phyloP scores from a whole-genome alignment of 768 basidiomycete species.

The Sarcomyxa edulis region DNA sequence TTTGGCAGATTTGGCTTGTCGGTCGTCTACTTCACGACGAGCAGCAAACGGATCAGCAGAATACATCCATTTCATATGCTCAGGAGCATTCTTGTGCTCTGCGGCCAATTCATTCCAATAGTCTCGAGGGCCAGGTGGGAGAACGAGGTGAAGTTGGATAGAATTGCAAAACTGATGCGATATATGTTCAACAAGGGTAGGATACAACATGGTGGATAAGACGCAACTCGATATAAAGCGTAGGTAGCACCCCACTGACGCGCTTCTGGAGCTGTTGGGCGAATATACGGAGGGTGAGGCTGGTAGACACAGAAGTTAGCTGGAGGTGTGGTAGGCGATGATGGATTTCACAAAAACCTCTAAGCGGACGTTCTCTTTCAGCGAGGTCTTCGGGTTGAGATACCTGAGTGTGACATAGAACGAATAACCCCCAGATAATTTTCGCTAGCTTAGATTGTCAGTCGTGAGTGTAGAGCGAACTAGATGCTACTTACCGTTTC shows the following conservation, averaged over 20 bases:
- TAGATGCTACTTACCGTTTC: slow-evolving; percentile 51
- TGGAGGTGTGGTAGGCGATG: too few species aligned
- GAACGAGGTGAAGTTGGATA: slow-evolving; percentile 64
- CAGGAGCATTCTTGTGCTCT: slow-evolving; percentile 63
- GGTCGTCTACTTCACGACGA: slow-evolving; percentile 55
- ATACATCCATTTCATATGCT: slow-evolving; percentile 83
- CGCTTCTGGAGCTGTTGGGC: slow-evolving; percentile 71
- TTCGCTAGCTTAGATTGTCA: slow-evolving; percentile 29
- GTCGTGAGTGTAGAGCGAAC: slow-evolving; percentile 6
- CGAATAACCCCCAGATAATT: slow-evolving; percentile 45
- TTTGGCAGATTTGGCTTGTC: slow-evolving; percentile 54
- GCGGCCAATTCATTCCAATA: slow-evolving; percentile 78
- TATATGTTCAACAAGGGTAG: slow-evolving; percentile 21
- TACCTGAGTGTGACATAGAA: slow-evolving; percentile 66
- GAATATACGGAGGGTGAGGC: slow-evolving; percentile 65
- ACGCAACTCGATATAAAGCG: slow-evolving; percentile 82
- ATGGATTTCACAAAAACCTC: too few species aligned
- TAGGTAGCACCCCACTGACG: slow-evolving; percentile 90
- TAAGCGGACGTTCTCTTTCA: slow-evolving; percentile 64
- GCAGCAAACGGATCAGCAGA: slow-evolving; percentile 83
- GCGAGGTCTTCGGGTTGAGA: slow-evolving; percentile 65
- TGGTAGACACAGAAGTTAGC: too few species aligned
- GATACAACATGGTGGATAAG: slow-evolving; percentile 7
- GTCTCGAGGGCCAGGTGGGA: slow-evolving; percentile 81
- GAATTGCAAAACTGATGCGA: slow-evolving; percentile 63